A percentile compares a stretch with the other conserved stretches of the same genome.
Evolutionary conservation across 345 rosid genomes (phyloP).

Genomic region (Salix purpurea): DNA sequence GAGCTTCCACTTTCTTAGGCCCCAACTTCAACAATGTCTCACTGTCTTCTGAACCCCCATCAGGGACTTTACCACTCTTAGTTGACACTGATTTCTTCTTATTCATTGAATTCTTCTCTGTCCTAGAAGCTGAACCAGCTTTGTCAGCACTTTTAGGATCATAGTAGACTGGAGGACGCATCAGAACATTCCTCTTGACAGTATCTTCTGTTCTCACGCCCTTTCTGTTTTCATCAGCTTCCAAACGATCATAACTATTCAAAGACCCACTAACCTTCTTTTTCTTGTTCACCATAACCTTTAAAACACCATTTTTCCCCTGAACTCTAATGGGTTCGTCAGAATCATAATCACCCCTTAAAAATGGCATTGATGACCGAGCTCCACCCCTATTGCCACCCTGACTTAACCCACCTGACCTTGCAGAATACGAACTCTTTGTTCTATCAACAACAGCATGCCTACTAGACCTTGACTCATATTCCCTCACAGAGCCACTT

Average conservation of each 20-base stretch:
- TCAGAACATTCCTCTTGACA: constrained; percentile 37
- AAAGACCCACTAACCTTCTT: constrained; percentile 47
- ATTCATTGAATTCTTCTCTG: constrained; percentile 35
- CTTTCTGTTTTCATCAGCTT: constrained; percentile 36
- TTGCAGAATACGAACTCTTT: constrained; percentile 41
- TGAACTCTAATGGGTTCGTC: constrained; percentile 76
- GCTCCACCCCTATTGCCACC: constrained; percentile 34
- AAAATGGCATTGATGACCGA: constrained; percentile 30
- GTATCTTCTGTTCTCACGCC: constrained; percentile 36
- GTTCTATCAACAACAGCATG: constrained; percentile 47
- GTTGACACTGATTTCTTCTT: constrained; percentile 30
- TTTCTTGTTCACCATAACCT: constrained; percentile 79
- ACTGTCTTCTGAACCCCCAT: constrained; percentile 45
- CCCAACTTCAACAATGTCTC: constrained; percentile 39
- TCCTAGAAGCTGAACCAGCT: constrained; percentile 30
- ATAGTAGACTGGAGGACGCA: constrained; percentile 27
- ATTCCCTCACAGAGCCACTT: constrained; percentile 42
- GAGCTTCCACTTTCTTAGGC: constrained; percentile 36
- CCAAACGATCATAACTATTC: constrained; percentile 35
- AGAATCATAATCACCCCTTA: constrained; percentile 46
- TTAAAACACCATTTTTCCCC: constrained; percentile 90
- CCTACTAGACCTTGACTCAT: constrained; percentile 47
- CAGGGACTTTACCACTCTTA: constrained; percentile 39
- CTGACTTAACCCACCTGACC: constrained; percentile 31
- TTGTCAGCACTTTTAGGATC: constrained; percentile 42